These are phyloP conservation scores for Saccharomycopsis sp. DNA, from an alignment of 805 yeast species.

Conservation along the genomic window DNA sequence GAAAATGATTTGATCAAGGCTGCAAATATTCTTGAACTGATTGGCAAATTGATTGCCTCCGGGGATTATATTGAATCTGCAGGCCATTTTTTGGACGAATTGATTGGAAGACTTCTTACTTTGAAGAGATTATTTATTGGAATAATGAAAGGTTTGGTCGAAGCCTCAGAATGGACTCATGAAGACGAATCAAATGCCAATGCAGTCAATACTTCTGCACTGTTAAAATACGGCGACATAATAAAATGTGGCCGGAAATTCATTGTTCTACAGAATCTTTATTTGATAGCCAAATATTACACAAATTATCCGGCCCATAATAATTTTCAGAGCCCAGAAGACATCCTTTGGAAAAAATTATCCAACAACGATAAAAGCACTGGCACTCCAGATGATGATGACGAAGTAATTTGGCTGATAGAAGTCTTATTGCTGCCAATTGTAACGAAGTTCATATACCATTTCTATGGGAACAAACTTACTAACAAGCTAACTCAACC, in stretches of 20 bases:
- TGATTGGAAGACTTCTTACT: neutral
- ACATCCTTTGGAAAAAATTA: neutral
- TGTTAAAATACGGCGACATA: conserved; percentile 4
- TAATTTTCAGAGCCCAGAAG: neutral
- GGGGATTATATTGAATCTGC: neutral
- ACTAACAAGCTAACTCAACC: conserved; percentile 20
- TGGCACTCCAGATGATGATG: neutral
- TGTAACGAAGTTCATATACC: conserved; percentile 18
- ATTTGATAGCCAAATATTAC: neutral
- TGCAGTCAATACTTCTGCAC: neutral
- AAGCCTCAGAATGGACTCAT: conserved; percentile 12
- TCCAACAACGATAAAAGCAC: neutral
- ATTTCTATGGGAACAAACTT: conserved; percentile 20
- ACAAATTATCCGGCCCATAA: neutral
- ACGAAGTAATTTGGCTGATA: conserved; percentile 10
- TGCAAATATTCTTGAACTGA: neutral
- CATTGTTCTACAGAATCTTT: conserved; percentile 10
- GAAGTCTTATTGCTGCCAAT: conserved; percentile 14
- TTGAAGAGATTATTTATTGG: conserved; percentile 9
- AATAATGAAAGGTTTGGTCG: conserved; percentile 10
- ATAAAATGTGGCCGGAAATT: conserved; percentile 13
- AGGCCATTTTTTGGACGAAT: neutral
- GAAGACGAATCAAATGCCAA: neutral
- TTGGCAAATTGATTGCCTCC: neutral
- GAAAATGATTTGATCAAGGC: conserved; percentile 9